A percentile compares a stretch with the other conserved stretches of the same genome.
Conservation (phyloP, 805 yeast genomes). For the Wickerhamiella vanderwaltii region DNA sequence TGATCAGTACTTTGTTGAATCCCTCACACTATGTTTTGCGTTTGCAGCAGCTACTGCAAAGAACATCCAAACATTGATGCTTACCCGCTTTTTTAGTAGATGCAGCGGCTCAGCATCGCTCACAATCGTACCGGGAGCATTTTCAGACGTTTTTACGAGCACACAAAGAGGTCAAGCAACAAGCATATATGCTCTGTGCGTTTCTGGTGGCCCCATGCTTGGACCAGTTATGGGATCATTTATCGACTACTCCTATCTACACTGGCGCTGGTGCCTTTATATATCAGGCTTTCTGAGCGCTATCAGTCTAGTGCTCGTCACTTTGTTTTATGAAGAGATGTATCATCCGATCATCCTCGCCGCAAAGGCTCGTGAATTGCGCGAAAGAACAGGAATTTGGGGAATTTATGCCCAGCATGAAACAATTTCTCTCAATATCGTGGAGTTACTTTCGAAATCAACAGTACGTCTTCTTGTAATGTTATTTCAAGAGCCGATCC, state of each 20-base stretch:
- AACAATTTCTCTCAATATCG: slow-evolving; percentile 28
- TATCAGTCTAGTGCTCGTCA: slow-evolving; percentile 30
- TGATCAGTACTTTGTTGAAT: too few species aligned
- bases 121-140: slow-evolving; percentile 76
- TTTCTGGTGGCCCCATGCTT: slow-evolving; percentile 66
- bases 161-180: slow-evolving; percentile 63
- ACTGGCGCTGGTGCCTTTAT: slow-evolving; percentile 79
- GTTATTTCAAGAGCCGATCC: slow-evolving; percentile 30
- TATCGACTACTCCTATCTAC: slow-evolving; percentile 45
- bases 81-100: slow-evolving; percentile 74
- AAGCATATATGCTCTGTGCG: slow-evolving; percentile 55
- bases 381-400: slow-evolving; percentile 68
- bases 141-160: slow-evolving; percentile 68
- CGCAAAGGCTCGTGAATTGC: slow-evolving; percentile 48
- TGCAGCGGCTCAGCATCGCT: slow-evolving; percentile 73
- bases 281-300: slow-evolving; percentile 51
- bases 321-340: slow-evolving; percentile 47
- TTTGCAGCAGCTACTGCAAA: slow-evolving; percentile 72
- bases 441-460: slow-evolving; percentile 31
- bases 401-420: slow-evolving; percentile 59
- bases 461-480: slow-evolving; percentile 25
- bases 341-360: slow-evolving; percentile 61
- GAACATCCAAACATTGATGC: slow-evolving; percentile 55
- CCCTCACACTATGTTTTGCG: too few species aligned
- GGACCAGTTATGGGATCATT: slow-evolving; percentile 75